Conservation (phyloP, 768 basidiomycete species). For the Neoboletus magnificus region DNA sequence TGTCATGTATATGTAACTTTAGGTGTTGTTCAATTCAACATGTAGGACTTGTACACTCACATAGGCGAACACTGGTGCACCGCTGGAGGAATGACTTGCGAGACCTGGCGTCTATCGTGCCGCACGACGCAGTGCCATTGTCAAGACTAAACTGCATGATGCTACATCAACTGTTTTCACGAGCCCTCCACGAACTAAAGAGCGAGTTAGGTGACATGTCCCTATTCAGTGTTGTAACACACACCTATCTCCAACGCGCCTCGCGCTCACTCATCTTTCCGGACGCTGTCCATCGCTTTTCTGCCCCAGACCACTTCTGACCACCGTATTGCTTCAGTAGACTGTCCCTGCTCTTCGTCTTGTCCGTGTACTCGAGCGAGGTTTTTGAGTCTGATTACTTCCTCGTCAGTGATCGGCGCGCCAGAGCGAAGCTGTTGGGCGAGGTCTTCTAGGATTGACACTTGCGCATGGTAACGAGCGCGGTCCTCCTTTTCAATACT, state of each 20-base stretch:
- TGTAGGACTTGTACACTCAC: neutral
- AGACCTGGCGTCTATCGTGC: neutral
- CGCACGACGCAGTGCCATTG: neutral
- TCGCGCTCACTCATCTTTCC: conserved; percentile 36
- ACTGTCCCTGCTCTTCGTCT: conserved; percentile 10
- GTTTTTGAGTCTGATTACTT: conserved; percentile 51
- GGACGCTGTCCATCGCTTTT: conserved; percentile 19
- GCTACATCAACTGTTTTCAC: neutral
- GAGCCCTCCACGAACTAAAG: neutral
- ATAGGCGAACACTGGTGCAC: neutral
- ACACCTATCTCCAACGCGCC: conserved; percentile 39
- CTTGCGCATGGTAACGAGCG: conserved; percentile 51
- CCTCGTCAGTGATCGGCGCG: conserved; percentile 43
- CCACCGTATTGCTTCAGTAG: conserved; percentile 39
- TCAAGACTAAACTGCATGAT: neutral
- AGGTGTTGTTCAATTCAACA: neutral
- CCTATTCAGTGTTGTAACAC: conserved; percentile 6
- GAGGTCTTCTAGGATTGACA: conserved; percentile 62
- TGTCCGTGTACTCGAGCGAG: conserved; percentile 44
- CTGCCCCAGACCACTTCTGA: conserved; percentile 48
- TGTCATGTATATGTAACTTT: neutral
- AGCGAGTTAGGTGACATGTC: neutral
- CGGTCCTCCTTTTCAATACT: conserved; percentile 50
- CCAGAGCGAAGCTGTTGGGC: conserved; percentile 49
- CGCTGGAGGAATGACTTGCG: neutral